Conservation (phyloP, 2,329 filamentous ascomycete species). For the Cladosporium sp. region DNA sequence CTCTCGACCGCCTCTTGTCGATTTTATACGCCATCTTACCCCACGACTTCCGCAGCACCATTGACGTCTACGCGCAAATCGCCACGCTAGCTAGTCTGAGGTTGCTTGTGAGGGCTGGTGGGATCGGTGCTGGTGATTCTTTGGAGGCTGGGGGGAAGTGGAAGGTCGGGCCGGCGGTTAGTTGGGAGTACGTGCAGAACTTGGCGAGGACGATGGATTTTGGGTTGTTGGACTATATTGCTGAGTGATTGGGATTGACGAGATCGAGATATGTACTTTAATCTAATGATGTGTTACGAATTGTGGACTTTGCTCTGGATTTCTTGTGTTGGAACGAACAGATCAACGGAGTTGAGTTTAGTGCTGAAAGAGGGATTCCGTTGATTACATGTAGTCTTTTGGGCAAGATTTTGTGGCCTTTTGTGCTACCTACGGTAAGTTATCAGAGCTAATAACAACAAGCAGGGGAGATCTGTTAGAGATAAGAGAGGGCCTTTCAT, state of each 20-base stretch:
- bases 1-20: constrained; percentile 71
- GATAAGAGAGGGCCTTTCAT: too few relatives aligned
- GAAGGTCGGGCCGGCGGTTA: constrained; percentile 63
- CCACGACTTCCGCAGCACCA: constrained; percentile 38
- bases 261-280: neutral
- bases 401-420: too few relatives aligned
- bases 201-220: constrained; percentile 69
- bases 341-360: too few relatives aligned
- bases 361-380: too few relatives aligned
- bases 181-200: constrained; percentile 69
- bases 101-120: constrained; percentile 60
- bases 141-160: constrained; percentile 68
- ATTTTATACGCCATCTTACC: constrained; percentile 65
- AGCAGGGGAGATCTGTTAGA: too few relatives aligned
- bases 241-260: constrained; percentile 48
- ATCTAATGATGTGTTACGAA: neutral
- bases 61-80: constrained; percentile 52
- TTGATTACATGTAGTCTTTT: too few relatives aligned
- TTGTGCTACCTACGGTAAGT: too few relatives aligned
- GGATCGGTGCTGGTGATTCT: constrained; percentile 53
- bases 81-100: constrained; percentile 68
- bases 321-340: too few relatives aligned
- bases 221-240: constrained; percentile 73
- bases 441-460: too few relatives aligned
- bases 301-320: too few relatives aligned